Base-by-base conservation (phyloP, 257 asterid species). In the Thymus mandschuricus region DNA sequence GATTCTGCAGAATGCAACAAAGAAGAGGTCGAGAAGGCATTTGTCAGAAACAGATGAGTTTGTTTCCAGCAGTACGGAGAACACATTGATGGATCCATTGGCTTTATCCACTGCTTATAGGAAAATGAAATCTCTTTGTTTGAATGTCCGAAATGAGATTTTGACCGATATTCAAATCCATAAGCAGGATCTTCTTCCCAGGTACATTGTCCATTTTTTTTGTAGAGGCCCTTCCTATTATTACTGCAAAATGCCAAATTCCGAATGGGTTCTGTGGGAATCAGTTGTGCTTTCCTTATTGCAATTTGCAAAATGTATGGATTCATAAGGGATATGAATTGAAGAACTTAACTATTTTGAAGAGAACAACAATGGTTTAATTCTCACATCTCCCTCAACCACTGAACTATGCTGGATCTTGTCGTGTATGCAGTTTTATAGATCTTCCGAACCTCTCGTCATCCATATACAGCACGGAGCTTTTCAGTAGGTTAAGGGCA, bases 371-470 rank as follows among this genome's bases (percentile, higher is more conserved):
- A n/a, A n/a, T n/a, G n/a, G n/a, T n/a, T n/a, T n/a, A n/a, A n/a
- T n/a, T n/a, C n/a, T n/a, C n/a, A n/a, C n/a, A n/a, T n/a, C n/a
- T n/a, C n/a, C n/a, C n/a, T n/a, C n/a, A n/a, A n/a, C n/a, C n/a
- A n/a, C n/a, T n/a, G n/a, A n/a, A n/a, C n/a, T n/a, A n/a, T n/a
- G n/a, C 21, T 21, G 21, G 0, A 21, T 78, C 58, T 84, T 58
- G 50, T 70, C 8, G 64, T 27, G 44, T 69, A 1, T 79, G 72
- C 82, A 94, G 99, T 79, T 94, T 89, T 71, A 30, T 94, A 64
- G 98, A 94, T 85, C 99, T 94, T 59, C 98, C 98, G 60, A 88
- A 88, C 74, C 96, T 89, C 54, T 84, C 97, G 8, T 73, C 97
- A 21, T 77, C 97, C 35, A 89, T 94, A 85, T 94, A 94, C 81